These are phyloP conservation scores for Debaryomycetaceae sp. DNA, from an alignment of 1,139 yeast species.

Conservation along the genomic window DNA sequence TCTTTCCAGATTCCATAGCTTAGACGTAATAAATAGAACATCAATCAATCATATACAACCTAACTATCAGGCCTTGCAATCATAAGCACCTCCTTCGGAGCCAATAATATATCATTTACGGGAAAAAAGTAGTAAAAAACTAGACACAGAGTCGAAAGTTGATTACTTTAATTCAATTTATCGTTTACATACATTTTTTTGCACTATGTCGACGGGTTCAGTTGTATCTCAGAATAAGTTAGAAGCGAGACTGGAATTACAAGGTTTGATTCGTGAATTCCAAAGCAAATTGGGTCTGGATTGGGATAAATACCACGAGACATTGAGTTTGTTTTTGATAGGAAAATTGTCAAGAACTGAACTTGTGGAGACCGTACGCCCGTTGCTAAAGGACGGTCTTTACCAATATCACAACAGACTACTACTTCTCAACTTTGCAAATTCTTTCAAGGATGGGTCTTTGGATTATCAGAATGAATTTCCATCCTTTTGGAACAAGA, in stretches of 20 bases:
- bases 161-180: no score
- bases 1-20: background rate
- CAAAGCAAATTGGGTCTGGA: constrained; percentile 66
- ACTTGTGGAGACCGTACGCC: constrained; percentile 53
- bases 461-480: constrained; percentile 45
- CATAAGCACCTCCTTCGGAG: background rate
- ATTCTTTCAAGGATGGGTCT: constrained; percentile 69
- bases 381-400: constrained; percentile 51
- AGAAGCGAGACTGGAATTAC: constrained; percentile 63
- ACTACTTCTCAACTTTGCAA: constrained; percentile 76
- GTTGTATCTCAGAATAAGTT: constrained; percentile 7
- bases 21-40: background rate
- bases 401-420: constrained; percentile 73
- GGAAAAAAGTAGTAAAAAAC: background rate
- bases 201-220: constrained; percentile 4
- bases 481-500: constrained; percentile 56
- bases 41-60: background rate
- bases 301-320: constrained; percentile 86
- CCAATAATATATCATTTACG: background rate
- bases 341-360: constrained; percentile 80
- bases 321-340: constrained; percentile 69
- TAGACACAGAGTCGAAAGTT: background rate
- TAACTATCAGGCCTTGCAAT: background rate
- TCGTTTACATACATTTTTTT: background rate
- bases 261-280: constrained; percentile 66